These are phyloP conservation scores for Lentinula novae-zelandiae DNA, from an alignment of 1,284 basidiomycete species.

Conservation along the genomic window DNA sequence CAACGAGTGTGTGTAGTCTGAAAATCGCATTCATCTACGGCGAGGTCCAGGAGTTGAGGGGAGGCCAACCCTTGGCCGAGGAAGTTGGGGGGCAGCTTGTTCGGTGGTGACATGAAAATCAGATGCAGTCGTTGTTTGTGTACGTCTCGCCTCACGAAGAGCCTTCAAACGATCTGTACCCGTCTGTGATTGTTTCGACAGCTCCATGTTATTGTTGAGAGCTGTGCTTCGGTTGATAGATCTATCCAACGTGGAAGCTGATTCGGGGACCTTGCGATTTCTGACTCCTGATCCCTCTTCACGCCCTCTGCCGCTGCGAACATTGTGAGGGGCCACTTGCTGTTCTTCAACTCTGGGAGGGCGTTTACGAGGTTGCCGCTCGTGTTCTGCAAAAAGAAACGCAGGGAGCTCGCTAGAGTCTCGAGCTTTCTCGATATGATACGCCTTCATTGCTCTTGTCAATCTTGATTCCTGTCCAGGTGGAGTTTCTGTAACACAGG, in stretches of 20 bases:
- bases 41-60: slow-evolving; percentile 8
- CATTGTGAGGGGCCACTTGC: slow-evolving; percentile 3
- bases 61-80: slow-evolving; percentile 10
- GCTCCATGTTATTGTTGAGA: slow-evolving; percentile 28
- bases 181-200: slow-evolving; percentile 30
- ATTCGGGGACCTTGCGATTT: background rate
- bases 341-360: slow-evolving; percentile 7
- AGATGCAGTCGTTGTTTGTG: slow-evolving; percentile 11
- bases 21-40: background rate
- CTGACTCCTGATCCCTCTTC: slow-evolving; percentile 7
- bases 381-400: slow-evolving; percentile 62
- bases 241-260: background rate
- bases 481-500: slow-evolving; percentile 39
- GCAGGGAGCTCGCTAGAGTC: slow-evolving; percentile 54
- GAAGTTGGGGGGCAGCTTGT: background rate
- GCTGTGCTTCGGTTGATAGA: background rate
- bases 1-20: background rate
- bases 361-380: slow-evolving; percentile 35
- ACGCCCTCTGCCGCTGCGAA: background rate
- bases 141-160: slow-evolving; percentile 50
- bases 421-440: slow-evolving; percentile 58
- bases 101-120: slow-evolving; percentile 3
- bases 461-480: slow-evolving; percentile 59
- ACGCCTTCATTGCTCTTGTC: slow-evolving; percentile 62
- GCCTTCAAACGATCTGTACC: slow-evolving; percentile 48